Base-by-base conservation (phyloP, 768 basidiomycete species). In the Lactarius pseudohatsudake region DNA sequence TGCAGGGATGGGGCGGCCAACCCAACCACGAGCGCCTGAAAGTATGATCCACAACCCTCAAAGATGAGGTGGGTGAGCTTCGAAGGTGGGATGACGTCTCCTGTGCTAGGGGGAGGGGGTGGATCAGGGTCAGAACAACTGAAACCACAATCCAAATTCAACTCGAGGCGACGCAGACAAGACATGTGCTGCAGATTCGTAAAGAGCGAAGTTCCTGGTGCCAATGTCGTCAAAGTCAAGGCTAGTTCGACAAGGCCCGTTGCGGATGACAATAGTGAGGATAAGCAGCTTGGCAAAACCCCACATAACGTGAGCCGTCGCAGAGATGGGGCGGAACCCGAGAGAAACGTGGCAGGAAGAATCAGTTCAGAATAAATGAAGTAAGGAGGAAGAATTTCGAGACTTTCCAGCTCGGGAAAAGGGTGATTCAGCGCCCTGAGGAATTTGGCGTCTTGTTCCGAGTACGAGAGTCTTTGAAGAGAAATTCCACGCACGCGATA, bases 1-100 rank as follows among this genome's bases (percentile, higher is more conserved):
- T 57, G 54, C 11, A 65, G 43, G n/a, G 59, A 65, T 4, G 64
- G 59, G 13, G 55, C 59, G n/a, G 32, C 13, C 32, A 65, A 38
- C 26, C 34, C 55, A 8, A 36, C 41, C 28, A 61, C 0, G 5
- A 66, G 43, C 13, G 10, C 28, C 13, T 66, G 15, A 34, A 66
- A 41, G 5, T 28, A 32, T 40, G 2, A 2, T 9, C 8, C 7
- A 40, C 5, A 1, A 7, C 65, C 65, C 1, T 0, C 0, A 40
- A 36, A 66, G 34, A 32, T 15, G 36, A 62, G 47, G 20, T 1
- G 10, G 2, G 43, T 57, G 4, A 66, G 50, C 1, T 50, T 20
- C 1, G 45, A 11, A 1, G 61, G 20, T n/a, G 16, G 10, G 13
- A 50, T 20, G 4, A 22, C n/a, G n/a, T n/a, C 28, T 22, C 30